Base-by-base conservation (phyloP, 2,329 filamentous ascomycete species). In the Shiraia bambusicola region DNA sequence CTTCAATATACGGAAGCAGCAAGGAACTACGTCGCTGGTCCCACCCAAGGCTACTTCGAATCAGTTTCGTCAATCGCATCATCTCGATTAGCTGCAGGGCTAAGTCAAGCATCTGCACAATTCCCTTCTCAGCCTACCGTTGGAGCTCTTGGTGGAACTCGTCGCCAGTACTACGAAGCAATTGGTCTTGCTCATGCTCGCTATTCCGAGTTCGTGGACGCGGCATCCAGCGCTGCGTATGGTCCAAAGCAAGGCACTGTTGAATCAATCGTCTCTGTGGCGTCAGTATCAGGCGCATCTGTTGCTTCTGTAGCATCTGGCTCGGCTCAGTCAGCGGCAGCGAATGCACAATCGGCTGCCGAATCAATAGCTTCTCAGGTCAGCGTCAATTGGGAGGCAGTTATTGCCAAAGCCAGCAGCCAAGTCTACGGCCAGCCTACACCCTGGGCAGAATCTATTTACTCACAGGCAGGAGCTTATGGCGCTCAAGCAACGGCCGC, bases 151-250 rank as follows among this genome's bases (percentile, higher is more conserved):
- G 67, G 84, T 70, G 74, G 79, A 76, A 70, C 80, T 72, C 62
- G 81, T 75, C 62, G 83, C 76, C 72, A 85, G 42, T 92, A 92
- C 67, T 91, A 89, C 55, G 85, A 88, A 50, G 87, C 84, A 9
- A 69, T 93, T 16, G 88, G 88, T 19, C 67, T 88, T 31, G 88
- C 89, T 1, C 86, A 94, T 58, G 87, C 83, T 30, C 81, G 84
- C 27, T 93, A 93, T 65, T 82, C 84, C 4, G 84, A 84, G 35
- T 92, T 93, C 58, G 52, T 93, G 2, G 76, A 76, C 10, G 82
- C 84, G 4, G 88, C 87, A 6, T 88, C 86, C 8, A 82, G 79
- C 26, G 87, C 83, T 14, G 73, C 88, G 28, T 84, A 81, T 40
- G 76, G 77, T 37, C 67, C 73, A 27, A 49, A 65, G 19, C 63